Evolutionary conservation across 805 yeast species (phyloP).

Genomic region (Candida multigemmis): DNA sequence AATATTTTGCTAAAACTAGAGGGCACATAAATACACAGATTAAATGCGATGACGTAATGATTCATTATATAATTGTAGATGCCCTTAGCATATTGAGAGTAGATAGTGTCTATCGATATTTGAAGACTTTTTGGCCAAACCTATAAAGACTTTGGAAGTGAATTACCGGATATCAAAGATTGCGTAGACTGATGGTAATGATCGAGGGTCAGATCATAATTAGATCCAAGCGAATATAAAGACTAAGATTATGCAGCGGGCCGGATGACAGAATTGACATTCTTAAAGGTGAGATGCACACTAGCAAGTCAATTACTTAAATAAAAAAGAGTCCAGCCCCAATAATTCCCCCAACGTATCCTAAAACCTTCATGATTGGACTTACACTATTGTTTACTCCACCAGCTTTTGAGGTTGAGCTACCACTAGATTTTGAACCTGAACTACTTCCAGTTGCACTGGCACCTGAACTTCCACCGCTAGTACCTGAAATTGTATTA

Average conservation of each 20-base stretch:
- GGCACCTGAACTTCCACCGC: constrained; percentile 13
- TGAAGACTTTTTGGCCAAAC: background rate
- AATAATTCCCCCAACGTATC: no score
- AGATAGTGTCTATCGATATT: no score
- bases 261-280: background rate
- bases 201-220: background rate
- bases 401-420: constrained; percentile 12
- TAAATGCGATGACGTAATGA: no score
- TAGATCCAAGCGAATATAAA: background rate
- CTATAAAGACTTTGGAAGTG: background rate
- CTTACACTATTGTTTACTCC: constrained; percentile 9
- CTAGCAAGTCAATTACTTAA: constrained; percentile 6
- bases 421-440: constrained; percentile 17
- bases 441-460: constrained; percentile 12
- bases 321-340: constrained; percentile 4
- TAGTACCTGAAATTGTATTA: constrained; percentile 38
- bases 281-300: constrained; percentile 2
- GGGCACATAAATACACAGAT: no score
- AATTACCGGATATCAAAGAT: background rate
- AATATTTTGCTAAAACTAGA: no score
- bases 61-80: no score
- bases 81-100: no score
- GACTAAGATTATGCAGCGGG: background rate
- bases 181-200: background rate
- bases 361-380: constrained; percentile 17